phyloP scores from a whole-genome alignment of 225 moss, liverwort and hornwort species.

The Takakia lepidozioides region DNA sequence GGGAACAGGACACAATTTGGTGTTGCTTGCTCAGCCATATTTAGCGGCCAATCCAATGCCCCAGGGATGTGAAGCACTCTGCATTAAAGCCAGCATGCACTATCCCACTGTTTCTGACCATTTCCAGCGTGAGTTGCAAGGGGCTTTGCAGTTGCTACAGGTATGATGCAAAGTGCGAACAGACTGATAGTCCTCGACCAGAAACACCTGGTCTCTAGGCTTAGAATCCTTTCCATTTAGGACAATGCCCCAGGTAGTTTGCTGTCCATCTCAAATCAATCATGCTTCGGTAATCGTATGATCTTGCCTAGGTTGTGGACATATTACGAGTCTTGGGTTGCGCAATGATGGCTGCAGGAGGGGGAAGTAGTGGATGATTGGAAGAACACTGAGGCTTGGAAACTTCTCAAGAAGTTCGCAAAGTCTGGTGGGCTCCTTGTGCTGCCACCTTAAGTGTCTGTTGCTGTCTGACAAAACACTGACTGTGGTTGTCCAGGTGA shows the following conservation, averaged over 20 bases:
- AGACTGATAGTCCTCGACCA: too few relatives aligned
- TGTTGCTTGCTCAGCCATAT: slow-evolving; percentile 74
- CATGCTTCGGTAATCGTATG: too few relatives aligned
- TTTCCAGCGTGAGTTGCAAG: slow-evolving; percentile 69
- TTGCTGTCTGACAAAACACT: too few relatives aligned
- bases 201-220: too few relatives aligned
- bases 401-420: slow-evolving; percentile 67
- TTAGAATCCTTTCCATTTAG: too few relatives aligned
- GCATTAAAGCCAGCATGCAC: slow-evolving; percentile 76
- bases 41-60: slow-evolving; percentile 80
- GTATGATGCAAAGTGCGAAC: slow-evolving; percentile 7
- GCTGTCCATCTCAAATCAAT: too few relatives aligned
- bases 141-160: slow-evolving; percentile 54
- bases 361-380: slow-evolving; percentile 61
- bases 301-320: too few relatives aligned
- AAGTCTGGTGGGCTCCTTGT: slow-evolving; percentile 60
- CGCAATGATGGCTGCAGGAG: slow-evolving; percentile 27
- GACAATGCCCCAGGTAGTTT: too few relatives aligned
- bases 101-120: slow-evolving; percentile 89
- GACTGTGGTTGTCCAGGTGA: too few relatives aligned
- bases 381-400: slow-evolving; percentile 70
- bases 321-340: slow-evolving; percentile 1
- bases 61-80: slow-evolving; percentile 59
- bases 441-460: too few relatives aligned
- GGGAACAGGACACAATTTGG: slow-evolving; percentile 56